A percentile compares a stretch with the other conserved stretches of the same genome.
These are phyloP conservation scores for Flaveria bidentis DNA, from an alignment of 129 eudicot species.

Conservation along the genomic window DNA sequence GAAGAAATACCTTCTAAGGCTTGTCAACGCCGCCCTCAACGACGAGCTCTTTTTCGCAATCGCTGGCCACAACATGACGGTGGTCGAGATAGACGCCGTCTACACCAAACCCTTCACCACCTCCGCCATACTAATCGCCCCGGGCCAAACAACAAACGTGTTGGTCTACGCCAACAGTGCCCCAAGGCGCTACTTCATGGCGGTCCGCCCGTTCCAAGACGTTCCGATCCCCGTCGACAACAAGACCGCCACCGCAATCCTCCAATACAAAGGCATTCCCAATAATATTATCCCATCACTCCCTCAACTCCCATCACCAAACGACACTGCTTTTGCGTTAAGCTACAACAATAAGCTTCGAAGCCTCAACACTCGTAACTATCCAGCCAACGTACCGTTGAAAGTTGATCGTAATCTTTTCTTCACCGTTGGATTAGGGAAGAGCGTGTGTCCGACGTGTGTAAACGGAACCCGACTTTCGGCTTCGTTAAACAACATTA, in stretches of 20 bases:
- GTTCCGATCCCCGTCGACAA: constrained; percentile 28
- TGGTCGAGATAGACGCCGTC: constrained; percentile 28
- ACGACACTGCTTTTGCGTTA: constrained; percentile 33
- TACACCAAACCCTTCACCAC: constrained; percentile 51
- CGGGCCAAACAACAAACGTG: constrained; percentile 58
- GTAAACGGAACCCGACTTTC: constrained; percentile 23
- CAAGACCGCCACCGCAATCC: constrained; percentile 44
- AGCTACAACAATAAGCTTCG: constrained; percentile 40
- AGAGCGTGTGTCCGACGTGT: constrained; percentile 44
- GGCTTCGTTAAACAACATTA: constrained; percentile 45
- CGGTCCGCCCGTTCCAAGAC: constrained; percentile 25
- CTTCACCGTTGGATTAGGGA: constrained; percentile 46
- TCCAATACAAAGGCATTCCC: constrained; percentile 36
- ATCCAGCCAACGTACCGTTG: constrained; percentile 45
- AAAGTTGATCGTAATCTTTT: constrained; percentile 39
- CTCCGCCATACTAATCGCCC: constrained; percentile 32
- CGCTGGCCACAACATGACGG: constrained; percentile 23
- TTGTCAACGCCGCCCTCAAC: constrained; percentile 43
- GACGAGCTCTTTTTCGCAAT: constrained; percentile 40
- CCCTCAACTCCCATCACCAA: constrained; percentile 41
- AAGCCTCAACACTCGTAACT: constrained; percentile 43
- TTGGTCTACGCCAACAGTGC: constrained; percentile 39
- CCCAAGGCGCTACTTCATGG: constrained; percentile 28
- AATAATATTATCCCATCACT: constrained; percentile 33
- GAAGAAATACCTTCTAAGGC: constrained; percentile 44